phyloP scores from a whole-genome alignment of 2,329 filamentous ascomycete genomes.

The Huntiella bhutanensis region DNA sequence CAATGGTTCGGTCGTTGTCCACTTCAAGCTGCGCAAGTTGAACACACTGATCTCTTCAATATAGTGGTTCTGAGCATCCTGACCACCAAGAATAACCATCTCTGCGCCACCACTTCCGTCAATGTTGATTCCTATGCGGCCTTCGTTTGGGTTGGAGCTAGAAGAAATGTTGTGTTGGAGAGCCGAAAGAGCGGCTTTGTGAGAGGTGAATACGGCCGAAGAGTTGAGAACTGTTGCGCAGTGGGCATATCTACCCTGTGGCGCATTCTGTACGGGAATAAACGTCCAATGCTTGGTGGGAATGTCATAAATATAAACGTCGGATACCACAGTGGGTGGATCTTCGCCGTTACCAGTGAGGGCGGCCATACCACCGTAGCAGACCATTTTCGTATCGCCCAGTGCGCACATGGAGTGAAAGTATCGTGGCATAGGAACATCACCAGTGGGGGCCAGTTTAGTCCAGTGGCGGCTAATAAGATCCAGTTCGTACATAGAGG shows the following conservation, averaged over 20 bases:
- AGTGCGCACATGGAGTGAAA: slow-evolving; percentile 92
- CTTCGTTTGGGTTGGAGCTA: slow-evolving; percentile 59
- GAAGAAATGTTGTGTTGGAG: slow-evolving; percentile 77
- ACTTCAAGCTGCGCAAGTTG: slow-evolving; percentile 84
- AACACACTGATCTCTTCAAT: slow-evolving; percentile 98
- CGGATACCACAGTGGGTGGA: slow-evolving; percentile 88
- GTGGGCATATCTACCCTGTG: slow-evolving; percentile 89
- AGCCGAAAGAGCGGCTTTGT: slow-evolving; percentile 65
- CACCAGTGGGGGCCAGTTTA: slow-evolving; percentile 66
- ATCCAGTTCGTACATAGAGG: slow-evolving; percentile 85
- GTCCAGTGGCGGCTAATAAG: slow-evolving; percentile 84
- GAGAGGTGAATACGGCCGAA: slow-evolving; percentile 67
- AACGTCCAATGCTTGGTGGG: slow-evolving; percentile 67
- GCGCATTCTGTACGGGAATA: slow-evolving; percentile 60
- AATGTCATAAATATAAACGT: slow-evolving; percentile 90
- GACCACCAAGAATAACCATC: slow-evolving; percentile 91
- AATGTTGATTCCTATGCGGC: slow-evolving; percentile 69
- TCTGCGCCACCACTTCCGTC: slow-evolving; percentile 86
- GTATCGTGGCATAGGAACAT: slow-evolving; percentile 78
- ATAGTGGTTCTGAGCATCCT: slow-evolving; percentile 95
- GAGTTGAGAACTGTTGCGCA: slow-evolving; percentile 87
- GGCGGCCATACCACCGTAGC: slow-evolving; percentile 87
- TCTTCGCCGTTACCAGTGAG: slow-evolving; percentile 33
- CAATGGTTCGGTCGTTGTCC: slow-evolving; percentile 74
- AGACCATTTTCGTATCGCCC: slow-evolving; percentile 90